Base-by-base conservation (phyloP, 768 basidiomycete genomes). In the Astraeus odoratus region DNA sequence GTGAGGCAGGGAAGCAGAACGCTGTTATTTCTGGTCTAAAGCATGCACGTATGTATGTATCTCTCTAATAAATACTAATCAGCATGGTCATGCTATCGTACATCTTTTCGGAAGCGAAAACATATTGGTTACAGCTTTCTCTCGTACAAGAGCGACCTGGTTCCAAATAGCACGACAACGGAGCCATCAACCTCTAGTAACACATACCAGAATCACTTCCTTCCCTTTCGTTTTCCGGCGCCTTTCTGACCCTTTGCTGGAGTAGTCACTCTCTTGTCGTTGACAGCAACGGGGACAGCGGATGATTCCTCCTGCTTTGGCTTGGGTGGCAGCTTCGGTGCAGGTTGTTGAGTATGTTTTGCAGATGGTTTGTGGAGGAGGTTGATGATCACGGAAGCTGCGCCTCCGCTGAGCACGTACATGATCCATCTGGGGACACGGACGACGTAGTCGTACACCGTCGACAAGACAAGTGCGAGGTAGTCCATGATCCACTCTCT, bases 401-500 rank as follows among this genome's bases (percentile, higher is more conserved):
- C 3, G 25, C 68, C 70, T 31, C 87, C 89, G 3, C 85, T 82
- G 7, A 74, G 41, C 37, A 87, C 54, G 56, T 86, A 72, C 56
- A 90, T 64, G 19, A 84, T 26, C 82, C 84, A 89, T 50, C 76
- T 76, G n/a, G 89, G 89, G 36, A 90, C 56, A 24, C 68, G 54
- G 45, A 76, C 59, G 12, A 74, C 50, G 48, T 69, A 46, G 53
- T 75, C 65, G 68, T 89, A 89, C 37, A 70, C 34, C 49, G 67
- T 70, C 33, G 74, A 72, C 43, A 79, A 51, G 13, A 55, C 61
- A 23, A 70, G 52, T 0, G 83, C 82, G 39, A 79, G 56, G 56
- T 74, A 75, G 48, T 82, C 76, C 67, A 89, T 65, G 22, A 86
- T 53, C 59, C 67, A 80, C 69, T 88, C 88, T 44, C 87, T 90